These are phyloP conservation scores for Leptomonas pyrrhocoris DNA, from an alignment of 208 protist species.

Conservation along the genomic window DNA sequence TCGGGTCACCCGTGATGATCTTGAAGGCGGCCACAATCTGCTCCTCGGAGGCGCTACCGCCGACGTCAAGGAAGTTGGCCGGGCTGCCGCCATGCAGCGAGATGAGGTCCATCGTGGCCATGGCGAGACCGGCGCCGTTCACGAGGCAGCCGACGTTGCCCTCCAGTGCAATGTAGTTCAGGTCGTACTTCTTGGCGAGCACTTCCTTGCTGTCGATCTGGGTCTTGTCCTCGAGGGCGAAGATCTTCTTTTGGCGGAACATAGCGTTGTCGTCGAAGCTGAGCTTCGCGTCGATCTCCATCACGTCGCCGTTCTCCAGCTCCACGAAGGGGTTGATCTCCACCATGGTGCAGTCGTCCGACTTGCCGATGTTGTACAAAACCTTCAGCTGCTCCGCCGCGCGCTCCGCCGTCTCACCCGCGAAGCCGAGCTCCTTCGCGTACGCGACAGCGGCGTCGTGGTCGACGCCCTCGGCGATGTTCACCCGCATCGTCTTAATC, in stretches of 20 bases:
- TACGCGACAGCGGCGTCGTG: conserved; percentile 80
- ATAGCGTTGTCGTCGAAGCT: conserved; percentile 99
- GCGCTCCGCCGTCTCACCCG: conserved; percentile 65
- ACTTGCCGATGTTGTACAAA: conserved; percentile 98
- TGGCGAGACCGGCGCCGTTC: conserved; percentile 99
- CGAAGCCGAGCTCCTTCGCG: conserved; percentile 93
- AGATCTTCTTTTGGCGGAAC: conserved; percentile 98
- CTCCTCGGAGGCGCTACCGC: conserved; percentile 92
- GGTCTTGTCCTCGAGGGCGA: conserved; percentile 93
- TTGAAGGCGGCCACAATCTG: conserved; percentile 97
- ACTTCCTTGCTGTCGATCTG: conserved; percentile 97
- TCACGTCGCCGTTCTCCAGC: conserved; percentile 93
- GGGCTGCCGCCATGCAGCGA: conserved; percentile 97
- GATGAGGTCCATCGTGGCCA: conserved; percentile 99
- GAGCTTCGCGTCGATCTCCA: conserved; percentile 99
- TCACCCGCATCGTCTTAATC: conserved; percentile 95
- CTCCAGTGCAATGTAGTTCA: conserved; percentile 99
- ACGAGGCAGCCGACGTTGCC: conserved; percentile 98
- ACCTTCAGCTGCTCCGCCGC: conserved; percentile 94
- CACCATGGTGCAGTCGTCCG: conserved; percentile 97
- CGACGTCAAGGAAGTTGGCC: conserved; percentile 99
- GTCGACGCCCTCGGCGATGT: conserved; percentile 93
- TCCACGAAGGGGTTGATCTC: conserved; percentile 99
- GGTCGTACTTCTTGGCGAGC: conserved; percentile 94
- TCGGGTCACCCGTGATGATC: conserved; percentile 95